Percentiles rank a stretch among this genome's conserved stretches.
These are phyloP conservation scores for Pythium graminicola DNA, from an alignment of 352 stramenopile genomes.

Conservation along the genomic window DNA sequence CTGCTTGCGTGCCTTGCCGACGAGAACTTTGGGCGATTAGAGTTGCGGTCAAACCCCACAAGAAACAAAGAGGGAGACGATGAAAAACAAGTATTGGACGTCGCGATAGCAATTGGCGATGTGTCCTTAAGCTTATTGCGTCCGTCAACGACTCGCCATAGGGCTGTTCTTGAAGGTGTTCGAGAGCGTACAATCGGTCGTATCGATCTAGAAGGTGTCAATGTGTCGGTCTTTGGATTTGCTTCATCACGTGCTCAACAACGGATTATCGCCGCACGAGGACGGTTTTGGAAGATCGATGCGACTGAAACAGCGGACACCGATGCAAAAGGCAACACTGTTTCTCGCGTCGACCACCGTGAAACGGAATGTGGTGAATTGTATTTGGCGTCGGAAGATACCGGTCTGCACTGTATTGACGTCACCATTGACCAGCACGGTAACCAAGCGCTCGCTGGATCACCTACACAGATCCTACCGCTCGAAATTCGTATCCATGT, in stretches of 20 bases:
- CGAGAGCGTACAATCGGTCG: slow-evolving; percentile 33
- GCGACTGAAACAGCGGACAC: not conserved
- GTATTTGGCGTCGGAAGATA: slow-evolving; percentile 20
- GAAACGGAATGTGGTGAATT: slow-evolving; percentile 34
- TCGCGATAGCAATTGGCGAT: slow-evolving; percentile 43
- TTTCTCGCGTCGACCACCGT: not conserved
- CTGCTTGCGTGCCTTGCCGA: slow-evolving; percentile 51
- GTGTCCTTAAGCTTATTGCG: slow-evolving; percentile 33
- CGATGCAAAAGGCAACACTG: not conserved
- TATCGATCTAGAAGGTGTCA: slow-evolving; percentile 34
- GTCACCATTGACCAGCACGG: slow-evolving; percentile 40
- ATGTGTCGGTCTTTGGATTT: slow-evolving; percentile 35
- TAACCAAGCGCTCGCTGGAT: not conserved
- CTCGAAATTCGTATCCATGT: slow-evolving; percentile 55
- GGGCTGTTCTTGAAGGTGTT: slow-evolving; percentile 13
- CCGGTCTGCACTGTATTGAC: slow-evolving; percentile 25
- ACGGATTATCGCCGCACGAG: slow-evolving; percentile 31
- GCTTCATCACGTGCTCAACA: slow-evolving; percentile 51
- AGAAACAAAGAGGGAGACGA: slow-evolving; percentile 19
- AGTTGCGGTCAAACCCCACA: slow-evolving; percentile 4
- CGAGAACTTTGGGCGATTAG: slow-evolving; percentile 44
- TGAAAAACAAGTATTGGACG: slow-evolving; percentile 38
- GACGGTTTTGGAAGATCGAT: slow-evolving; percentile 48
- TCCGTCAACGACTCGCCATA: slow-evolving; percentile 3
- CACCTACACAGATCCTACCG: slow-evolving; percentile 1